Conservation (phyloP, 2,329 filamentous ascomycete species). For the Fusarium caatingaense region DNA sequence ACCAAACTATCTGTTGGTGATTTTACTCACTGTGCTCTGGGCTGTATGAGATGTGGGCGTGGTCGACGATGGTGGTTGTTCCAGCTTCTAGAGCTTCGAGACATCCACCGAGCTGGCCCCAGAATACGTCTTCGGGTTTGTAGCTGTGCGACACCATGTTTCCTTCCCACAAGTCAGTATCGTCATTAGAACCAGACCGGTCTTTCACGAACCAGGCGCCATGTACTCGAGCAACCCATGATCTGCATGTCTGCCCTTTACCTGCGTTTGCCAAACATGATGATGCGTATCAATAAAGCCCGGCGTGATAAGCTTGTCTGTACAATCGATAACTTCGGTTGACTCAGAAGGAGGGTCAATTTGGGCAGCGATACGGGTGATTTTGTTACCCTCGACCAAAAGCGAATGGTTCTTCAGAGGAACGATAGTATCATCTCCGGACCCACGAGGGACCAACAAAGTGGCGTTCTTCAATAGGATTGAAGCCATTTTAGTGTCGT, state of each 20-base stretch:
- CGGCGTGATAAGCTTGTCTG: background rate
- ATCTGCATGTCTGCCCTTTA: conserved; percentile 8
- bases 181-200: fast-evolving
- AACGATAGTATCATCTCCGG: background rate
- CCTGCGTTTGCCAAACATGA: conserved; percentile 22
- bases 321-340: conserved; percentile 13
- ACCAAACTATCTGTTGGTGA: fast-evolving
- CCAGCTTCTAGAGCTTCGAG: conserved; percentile 10
- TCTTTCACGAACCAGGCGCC: background rate
- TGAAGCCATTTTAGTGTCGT: background rate
- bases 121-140: conserved; percentile 2
- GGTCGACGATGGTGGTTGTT: conserved; percentile 6
- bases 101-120: conserved; percentile 16
- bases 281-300: conserved; percentile 22
- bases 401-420: conserved; percentile 11
- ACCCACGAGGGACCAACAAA: background rate
- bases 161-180: background rate
- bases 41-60: conserved; percentile 14
- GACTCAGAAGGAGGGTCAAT: background rate
- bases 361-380: background rate
- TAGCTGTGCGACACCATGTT: conserved; percentile 16
- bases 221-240: conserved; percentile 7
- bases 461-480: conserved; percentile 9
- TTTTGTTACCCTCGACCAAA: conserved; percentile 4
- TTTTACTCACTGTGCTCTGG: conserved; percentile 4